Evolutionary conservation across 345 rosid genomes (phyloP), one percentile per base, ranked within the genome.

Genomic region (Cardamine occulta): DNA sequence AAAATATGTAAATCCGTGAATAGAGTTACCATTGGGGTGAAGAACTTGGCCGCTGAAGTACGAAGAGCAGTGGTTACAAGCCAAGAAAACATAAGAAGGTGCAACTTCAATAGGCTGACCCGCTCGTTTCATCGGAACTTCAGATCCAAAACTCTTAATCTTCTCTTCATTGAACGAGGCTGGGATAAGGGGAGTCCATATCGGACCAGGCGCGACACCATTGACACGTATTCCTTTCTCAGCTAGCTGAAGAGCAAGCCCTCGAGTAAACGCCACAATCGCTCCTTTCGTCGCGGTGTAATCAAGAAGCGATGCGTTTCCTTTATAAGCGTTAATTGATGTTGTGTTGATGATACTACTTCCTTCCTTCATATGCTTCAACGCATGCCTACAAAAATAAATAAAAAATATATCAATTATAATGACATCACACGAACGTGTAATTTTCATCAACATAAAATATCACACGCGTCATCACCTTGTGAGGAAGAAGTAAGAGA

Each of bases 101-200:
- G 97, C 91, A 1, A 93, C 93, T 48, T 93, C 97, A 8, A 76
- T 68, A 0, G 94, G 97, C 84, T 91, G 97, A 0, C 93, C 94
- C 0, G 91, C 91, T 58, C 92, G 83, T 74, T 83, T 74, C 96
- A 91, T 88, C 0, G 96, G 93, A 52, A 84, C 86, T 34, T 89
- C 77, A 0, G 74, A 70, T 7, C 97, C 96, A 28, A 91, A 85
- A 13, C 45, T 40, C 11, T 69, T 66, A 7, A 68, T 72, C 74
- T 91, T 85, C 13, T 93, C 91, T 17, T 87, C 86, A 9, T 52
- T 66, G 31, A 87, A 89, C 0, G 97, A 88, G 2, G 96, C 80
- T 1, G 96, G 97, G 18, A 89, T 89, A 80, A 93, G 68, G 0
- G 90, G 98, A 0, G 96, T 93, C 98, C 96, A 90, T 53, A 90